Percentiles rank a stretch among this genome's conserved stretches.
Conservation (phyloP, 306 rosid genomes). For the Medicago lupulina region DNA sequence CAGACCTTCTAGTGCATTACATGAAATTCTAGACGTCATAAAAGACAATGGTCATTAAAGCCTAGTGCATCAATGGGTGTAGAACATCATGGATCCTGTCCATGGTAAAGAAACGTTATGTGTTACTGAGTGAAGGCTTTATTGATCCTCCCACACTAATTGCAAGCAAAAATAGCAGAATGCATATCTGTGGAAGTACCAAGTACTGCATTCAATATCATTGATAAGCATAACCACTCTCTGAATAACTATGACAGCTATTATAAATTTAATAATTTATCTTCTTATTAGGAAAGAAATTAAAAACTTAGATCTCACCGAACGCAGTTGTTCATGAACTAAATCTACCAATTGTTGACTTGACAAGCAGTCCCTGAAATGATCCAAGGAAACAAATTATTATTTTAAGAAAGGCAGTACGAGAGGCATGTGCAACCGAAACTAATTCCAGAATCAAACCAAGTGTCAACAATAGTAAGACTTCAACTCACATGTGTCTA, state of each 20-base stretch:
- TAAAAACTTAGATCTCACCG: constrained; percentile 53
- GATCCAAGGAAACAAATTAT: constrained; percentile 40
- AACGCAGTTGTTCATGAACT: constrained; percentile 68
- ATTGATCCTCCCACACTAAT: constrained; percentile 29
- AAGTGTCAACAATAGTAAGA: neutral
- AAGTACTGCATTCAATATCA: no score
- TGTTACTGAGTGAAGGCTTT: neutral
- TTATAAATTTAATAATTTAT: no score
- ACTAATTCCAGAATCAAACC: constrained; percentile 24
- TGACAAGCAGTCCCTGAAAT: constrained; percentile 95
- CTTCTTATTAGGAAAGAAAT: neutral
- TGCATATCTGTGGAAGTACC: constrained; percentile 5
- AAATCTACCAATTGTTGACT: constrained; percentile 93
- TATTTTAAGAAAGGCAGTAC: constrained; percentile 13
- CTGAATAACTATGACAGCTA: no score
- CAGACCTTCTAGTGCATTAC: neutral
- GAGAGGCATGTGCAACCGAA: constrained; percentile 21
- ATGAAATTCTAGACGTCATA: neutral
- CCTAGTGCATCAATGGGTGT: neutral
- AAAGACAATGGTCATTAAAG: constrained; percentile 25
- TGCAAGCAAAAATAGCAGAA: constrained; percentile 10
- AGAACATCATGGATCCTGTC: neutral
- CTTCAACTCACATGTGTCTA: neutral
- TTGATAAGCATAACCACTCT: no score
- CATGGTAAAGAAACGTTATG: constrained; percentile 9